Evolutionary conservation across 2,329 filamentous ascomycete species (phyloP).

Genomic region (Fusarium vanettenii): DNA sequence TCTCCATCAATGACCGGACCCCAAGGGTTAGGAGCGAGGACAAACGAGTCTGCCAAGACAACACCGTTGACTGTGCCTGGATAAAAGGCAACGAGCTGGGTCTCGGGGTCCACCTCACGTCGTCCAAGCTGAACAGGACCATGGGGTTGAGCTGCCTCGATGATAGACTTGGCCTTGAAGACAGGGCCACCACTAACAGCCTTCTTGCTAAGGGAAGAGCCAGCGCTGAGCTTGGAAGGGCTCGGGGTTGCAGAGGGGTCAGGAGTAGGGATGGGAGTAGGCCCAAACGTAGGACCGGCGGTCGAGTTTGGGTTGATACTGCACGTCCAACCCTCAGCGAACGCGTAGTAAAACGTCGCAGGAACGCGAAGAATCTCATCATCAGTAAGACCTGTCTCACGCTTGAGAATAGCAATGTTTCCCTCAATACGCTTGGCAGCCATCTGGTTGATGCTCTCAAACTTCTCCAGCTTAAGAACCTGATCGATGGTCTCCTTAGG

Average conservation of each 20-base stretch:
- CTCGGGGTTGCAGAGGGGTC: neutral
- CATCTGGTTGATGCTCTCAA: constrained; percentile 21
- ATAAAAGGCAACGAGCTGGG: constrained; percentile 10
- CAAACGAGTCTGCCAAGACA: constrained; percentile 22
- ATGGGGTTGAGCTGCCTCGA: constrained; percentile 14
- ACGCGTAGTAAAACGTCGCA: constrained; percentile 20
- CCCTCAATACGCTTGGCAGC: constrained; percentile 30
- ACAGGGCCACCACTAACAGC: neutral
- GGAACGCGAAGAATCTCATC: constrained; percentile 40
- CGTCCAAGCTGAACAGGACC: neutral
- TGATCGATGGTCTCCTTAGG: constrained; percentile 30
- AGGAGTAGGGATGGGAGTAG: neutral
- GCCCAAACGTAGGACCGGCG: neutral
- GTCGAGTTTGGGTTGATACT: neutral
- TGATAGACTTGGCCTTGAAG: constrained; percentile 20
- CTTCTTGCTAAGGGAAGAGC: neutral
- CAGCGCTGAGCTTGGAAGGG: neutral
- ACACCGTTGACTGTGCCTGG: constrained; percentile 38
- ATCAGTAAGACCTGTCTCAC: constrained; percentile 39
- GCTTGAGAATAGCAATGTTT: constrained; percentile 38
- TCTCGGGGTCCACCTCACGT: neutral
- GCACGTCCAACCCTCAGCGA: neutral
- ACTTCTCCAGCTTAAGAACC: constrained; percentile 11
- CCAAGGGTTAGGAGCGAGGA: constrained; percentile 41
- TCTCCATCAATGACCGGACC: constrained; percentile 40